Evolutionary conservation across 2,329 filamentous ascomycete genomes (phyloP).

Genomic region (Colletotrichum orbiculare): DNA sequence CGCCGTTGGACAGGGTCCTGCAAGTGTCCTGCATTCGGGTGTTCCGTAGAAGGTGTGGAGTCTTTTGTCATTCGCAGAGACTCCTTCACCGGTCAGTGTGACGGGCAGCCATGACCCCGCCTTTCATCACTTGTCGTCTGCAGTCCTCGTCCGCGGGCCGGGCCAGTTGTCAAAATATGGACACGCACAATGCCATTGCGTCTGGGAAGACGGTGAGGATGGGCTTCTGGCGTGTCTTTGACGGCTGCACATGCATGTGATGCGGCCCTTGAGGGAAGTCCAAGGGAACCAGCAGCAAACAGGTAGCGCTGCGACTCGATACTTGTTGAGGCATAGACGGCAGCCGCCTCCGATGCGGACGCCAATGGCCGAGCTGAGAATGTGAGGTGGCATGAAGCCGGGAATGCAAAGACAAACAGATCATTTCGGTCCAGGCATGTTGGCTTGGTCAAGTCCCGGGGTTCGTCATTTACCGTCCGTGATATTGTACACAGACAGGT

Average conservation of each 20-base stretch:
- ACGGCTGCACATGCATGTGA: no score
- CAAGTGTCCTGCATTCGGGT: conserved; percentile 26
- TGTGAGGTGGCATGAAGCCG: no score
- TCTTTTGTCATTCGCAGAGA: conserved; percentile 17
- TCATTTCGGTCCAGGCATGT: conserved; percentile 11
- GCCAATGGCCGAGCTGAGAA: no score
- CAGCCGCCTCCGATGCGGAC: no score
- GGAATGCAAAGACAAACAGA: no score
- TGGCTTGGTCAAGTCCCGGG: conserved; percentile 6
- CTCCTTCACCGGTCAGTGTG: conserved; percentile 33
- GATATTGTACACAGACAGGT: no score
- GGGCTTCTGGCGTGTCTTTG: neutral
- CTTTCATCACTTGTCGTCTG: conserved; percentile 31
- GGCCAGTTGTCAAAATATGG: conserved; percentile 32
- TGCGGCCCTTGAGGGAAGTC: no score
- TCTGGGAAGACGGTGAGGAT: neutral
- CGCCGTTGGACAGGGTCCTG: conserved; percentile 30
- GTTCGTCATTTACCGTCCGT: neutral
- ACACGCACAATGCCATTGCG: conserved; percentile 11
- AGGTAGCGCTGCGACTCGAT: no score
- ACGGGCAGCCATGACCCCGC: conserved; percentile 20
- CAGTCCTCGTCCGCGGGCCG: conserved; percentile 34
- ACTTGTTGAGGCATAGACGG: neutral
- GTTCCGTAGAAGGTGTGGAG: conserved; percentile 31
- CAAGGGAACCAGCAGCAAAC: neutral